Evolutionary conservation across 345 rosid genomes (phyloP).

Genomic region (Salix arbutifolia): DNA sequence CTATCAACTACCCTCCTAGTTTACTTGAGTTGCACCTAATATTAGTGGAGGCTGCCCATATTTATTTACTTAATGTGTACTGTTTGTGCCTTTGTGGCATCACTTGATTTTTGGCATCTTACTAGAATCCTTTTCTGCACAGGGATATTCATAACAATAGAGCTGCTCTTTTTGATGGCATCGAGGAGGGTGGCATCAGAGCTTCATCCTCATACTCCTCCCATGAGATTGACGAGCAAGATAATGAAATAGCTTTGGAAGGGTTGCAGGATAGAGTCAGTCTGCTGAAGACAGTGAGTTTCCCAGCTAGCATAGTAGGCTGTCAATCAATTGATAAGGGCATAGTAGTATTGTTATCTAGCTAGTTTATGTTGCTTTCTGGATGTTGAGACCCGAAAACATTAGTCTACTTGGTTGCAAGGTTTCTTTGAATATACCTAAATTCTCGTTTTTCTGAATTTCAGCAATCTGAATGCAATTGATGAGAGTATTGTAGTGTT

Average conservation of each 20-base stretch:
- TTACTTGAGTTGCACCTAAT: not conserved
- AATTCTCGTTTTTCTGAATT: too few species aligned
- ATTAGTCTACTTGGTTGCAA: too few species aligned
- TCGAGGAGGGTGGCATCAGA: slow-evolving; percentile 96
- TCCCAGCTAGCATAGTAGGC: not conserved
- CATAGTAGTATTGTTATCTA: not conserved
- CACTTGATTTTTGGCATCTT: not conserved
- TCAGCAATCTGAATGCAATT: too few species aligned
- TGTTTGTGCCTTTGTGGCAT: not conserved
- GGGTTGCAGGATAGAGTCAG: slow-evolving; percentile 88
- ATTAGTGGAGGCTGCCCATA: not conserved
- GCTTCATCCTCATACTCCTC: slow-evolving; percentile 73
- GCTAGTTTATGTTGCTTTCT: not conserved
- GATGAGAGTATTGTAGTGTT: too few species aligned
- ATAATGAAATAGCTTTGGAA: slow-evolving; percentile 85
- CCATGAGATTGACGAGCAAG: slow-evolving; percentile 90
- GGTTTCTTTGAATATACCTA: too few species aligned
- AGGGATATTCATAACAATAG: slow-evolving; percentile 74
- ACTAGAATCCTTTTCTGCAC: slow-evolving; percentile 3
- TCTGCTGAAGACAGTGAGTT: slow-evolving; percentile 80
- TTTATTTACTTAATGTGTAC: not conserved
- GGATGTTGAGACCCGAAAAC: not conserved
- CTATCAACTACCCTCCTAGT: not conserved
- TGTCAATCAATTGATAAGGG: not conserved
- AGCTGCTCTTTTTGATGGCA: slow-evolving; percentile 79